A percentile compares a stretch with the other conserved stretches of the same genome.
Conservation (phyloP, 1,284 basidiomycete genomes). For the Kalmanozyma brasiliensis region DNA sequence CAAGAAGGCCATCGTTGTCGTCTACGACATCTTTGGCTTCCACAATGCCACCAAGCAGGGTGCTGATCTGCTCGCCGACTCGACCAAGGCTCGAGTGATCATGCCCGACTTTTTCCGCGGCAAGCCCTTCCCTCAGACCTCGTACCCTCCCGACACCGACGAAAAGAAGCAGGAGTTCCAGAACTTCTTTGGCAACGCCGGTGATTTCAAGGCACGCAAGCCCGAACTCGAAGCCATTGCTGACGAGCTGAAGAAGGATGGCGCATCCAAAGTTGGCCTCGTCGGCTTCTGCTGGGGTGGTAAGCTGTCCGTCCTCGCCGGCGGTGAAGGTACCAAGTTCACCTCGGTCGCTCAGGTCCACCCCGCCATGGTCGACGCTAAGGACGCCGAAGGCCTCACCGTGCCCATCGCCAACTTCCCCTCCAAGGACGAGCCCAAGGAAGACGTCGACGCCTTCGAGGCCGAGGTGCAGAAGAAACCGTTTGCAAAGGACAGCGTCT, state of each 20-base stretch:
- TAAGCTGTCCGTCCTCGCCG: constrained; percentile 48
- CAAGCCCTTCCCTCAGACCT: constrained; percentile 71
- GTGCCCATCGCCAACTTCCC: constrained; percentile 75
- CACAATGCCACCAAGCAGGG: constrained; percentile 70
- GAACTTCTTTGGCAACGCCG: constrained; percentile 65
- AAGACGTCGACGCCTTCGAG: constrained; percentile 71
- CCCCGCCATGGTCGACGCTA: constrained; percentile 72
- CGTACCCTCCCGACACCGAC: constrained; percentile 72
- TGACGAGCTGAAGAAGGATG: constrained; percentile 70
- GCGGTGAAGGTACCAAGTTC: constrained; percentile 51
- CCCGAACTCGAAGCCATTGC: constrained; percentile 72
- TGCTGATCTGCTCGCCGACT: constrained; percentile 73
- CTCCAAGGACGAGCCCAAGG: constrained; percentile 74
- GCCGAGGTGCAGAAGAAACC: constrained; percentile 68
- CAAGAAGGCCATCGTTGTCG: constrained; percentile 73
- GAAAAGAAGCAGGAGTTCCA: constrained; percentile 71
- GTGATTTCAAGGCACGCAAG: constrained; percentile 70
- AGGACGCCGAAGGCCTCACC: constrained; percentile 72
- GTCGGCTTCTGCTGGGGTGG: constrained; percentile 70
- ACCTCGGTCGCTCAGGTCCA: constrained; percentile 54
- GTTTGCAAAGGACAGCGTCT: constrained; percentile 73
- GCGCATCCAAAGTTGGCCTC: constrained; percentile 71
- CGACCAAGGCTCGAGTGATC: constrained; percentile 70
- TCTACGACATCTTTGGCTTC: constrained; percentile 77
- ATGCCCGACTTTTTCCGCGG: constrained; percentile 77